phyloP scores from a whole-genome alignment of 495 filamentous ascomycete genomes.

The Hypoxylon intermedium region DNA sequence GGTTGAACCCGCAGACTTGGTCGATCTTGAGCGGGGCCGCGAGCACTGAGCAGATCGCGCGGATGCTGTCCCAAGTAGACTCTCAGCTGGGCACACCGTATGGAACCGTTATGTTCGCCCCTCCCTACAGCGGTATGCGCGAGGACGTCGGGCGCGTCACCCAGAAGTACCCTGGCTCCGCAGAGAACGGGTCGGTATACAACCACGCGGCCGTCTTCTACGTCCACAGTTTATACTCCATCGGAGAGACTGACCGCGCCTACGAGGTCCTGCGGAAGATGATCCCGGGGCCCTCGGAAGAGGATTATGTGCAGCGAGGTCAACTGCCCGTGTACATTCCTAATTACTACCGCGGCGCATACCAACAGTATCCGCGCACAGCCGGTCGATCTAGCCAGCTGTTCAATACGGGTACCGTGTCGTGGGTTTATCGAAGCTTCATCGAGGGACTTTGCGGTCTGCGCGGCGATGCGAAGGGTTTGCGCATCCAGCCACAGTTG shows the following conservation, averaged over 20 bases:
- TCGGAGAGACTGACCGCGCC: slow-evolving; percentile 58
- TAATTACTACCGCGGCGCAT: slow-evolving; percentile 65
- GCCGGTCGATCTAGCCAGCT: slow-evolving; percentile 62
- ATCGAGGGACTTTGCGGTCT: slow-evolving; percentile 62
- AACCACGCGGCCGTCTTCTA: slow-evolving; percentile 64
- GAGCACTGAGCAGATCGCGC: slow-evolving; percentile 47
- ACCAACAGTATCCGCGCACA: slow-evolving; percentile 56
- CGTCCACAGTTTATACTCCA: slow-evolving; percentile 57
- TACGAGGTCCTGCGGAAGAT: slow-evolving; percentile 59
- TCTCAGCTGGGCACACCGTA: slow-evolving; percentile 60
- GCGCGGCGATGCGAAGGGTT: slow-evolving; percentile 54
- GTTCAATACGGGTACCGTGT: slow-evolving; percentile 65
- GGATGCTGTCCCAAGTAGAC: slow-evolving; percentile 59
- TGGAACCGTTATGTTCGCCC: slow-evolving; percentile 61
- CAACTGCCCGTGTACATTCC: slow-evolving; percentile 64
- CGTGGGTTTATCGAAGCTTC: slow-evolving; percentile 62
- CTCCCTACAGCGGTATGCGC: slow-evolving; percentile 60
- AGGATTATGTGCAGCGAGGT: slow-evolving; percentile 60
- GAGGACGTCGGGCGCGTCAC: slow-evolving; percentile 66
- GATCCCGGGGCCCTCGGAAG: slow-evolving; percentile 58
- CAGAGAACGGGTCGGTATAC: slow-evolving; percentile 63
- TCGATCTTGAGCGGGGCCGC: slow-evolving; percentile 62
- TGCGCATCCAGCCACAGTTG: slow-evolving; percentile 56
- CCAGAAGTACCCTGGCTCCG: slow-evolving; percentile 63
- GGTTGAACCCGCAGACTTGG: slow-evolving; percentile 64